phyloP scores from a whole-genome alignment of 331 rosid genomes.

The Arachis monticola region DNA sequence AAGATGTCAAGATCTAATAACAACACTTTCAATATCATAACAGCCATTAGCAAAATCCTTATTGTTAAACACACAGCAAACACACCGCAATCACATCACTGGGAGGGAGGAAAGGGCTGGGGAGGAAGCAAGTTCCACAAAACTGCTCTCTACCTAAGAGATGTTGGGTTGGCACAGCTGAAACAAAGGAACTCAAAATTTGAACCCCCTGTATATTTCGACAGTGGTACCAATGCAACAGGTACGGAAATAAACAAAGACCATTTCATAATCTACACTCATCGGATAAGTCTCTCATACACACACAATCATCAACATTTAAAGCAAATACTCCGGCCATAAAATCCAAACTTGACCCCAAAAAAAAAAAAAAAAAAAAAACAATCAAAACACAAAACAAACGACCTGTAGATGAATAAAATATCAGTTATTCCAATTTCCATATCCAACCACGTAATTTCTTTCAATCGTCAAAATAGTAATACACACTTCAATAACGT shows the following conservation, averaged over 20 bases:
- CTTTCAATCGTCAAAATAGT: background rate
- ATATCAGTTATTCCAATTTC: background rate
- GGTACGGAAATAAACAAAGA: constrained; percentile 9
- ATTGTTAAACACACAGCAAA: background rate
- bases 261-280: background rate
- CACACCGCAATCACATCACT: constrained; percentile 18
- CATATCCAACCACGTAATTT: background rate
- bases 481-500: background rate
- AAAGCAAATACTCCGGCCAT: background rate
- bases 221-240: constrained; percentile 5
- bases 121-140: constrained; percentile 5
- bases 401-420: background rate
- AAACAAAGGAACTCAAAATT: background rate
- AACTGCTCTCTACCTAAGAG: constrained; percentile 10
- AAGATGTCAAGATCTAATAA: constrained; percentile 32
- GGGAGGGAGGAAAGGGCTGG: background rate
- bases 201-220: background rate
- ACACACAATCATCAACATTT: background rate
- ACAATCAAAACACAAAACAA: background rate
- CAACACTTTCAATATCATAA: constrained; percentile 9
- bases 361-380: background rate
- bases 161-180: background rate
- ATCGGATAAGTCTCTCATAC: background rate
- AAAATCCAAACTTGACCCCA: background rate
- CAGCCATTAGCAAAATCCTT: background rate